Percentiles rank a stretch among this genome's conserved stretches.
These are phyloP conservation scores for Eurotiales sp. DNA, from an alignment of 2,329 filamentous ascomycete genomes.

Conservation along the genomic window DNA sequence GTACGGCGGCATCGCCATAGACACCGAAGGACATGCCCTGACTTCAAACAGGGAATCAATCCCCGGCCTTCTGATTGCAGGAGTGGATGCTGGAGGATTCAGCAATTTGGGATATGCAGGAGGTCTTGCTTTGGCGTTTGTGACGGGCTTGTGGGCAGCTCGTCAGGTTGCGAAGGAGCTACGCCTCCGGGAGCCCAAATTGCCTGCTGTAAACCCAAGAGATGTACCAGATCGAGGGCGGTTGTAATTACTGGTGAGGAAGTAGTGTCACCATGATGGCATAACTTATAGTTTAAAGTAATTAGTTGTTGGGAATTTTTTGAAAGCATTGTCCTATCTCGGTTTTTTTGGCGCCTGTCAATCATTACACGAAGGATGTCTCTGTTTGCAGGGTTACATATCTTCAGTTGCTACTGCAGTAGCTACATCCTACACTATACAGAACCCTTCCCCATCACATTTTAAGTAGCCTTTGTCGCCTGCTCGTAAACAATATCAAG, in stretches of 20 bases:
- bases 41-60: neutral
- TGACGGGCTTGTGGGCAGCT: neutral
- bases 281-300: no score
- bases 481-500: neutral
- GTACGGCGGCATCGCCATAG: neutral
- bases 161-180: neutral
- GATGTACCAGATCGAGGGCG: neutral
- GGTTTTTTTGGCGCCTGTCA: no score
- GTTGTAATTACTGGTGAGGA: neutral
- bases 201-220: neutral
- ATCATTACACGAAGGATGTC: no score
- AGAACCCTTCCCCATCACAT: no score
- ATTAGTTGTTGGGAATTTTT: no score
- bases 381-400: no score
- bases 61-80: neutral
- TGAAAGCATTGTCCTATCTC: no score
- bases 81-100: neutral
- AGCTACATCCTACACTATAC: no score
- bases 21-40: neutral
- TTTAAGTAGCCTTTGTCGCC: no score
- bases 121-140: neutral
- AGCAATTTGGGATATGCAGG: neutral
- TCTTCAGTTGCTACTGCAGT: no score
- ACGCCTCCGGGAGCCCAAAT: neutral
- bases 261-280: no score